Evolutionary conservation across 345 rosid genomes (phyloP), one percentile per base, ranked within the genome.

Genomic region (Camelina laxa): DNA sequence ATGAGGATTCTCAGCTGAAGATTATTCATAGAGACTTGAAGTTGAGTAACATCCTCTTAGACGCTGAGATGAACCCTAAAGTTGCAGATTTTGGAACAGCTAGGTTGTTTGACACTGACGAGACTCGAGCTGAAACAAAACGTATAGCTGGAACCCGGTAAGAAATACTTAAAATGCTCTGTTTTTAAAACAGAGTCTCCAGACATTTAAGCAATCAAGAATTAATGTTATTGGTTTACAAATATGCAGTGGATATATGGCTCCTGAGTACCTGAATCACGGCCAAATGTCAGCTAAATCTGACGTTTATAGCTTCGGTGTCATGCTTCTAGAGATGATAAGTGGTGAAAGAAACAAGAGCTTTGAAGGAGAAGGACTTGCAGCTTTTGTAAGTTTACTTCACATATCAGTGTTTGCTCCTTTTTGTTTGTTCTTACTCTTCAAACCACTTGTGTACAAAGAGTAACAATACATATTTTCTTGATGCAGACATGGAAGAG

Each of bases 271-370:
- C 30, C 57, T 47, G 7, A 72, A 65, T 60, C 70, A 65, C 0
- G 88, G 87, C 4, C 76, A 64, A 10, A 73, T 87, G 68, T 87
- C 88, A 73, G 75, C 73, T 21, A 87, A 80, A 50, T 82, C 79
- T 2, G 83, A 85, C 7, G 82, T 83, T 13, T 85, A 74, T 63
- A 73, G 87, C 87, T 87, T 80, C 2, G 85, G 88, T 6, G 69
- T 85, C 6, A 58, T 87, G 66, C 75, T 84, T 50, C 55, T 74
- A 21, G 78, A 74, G 42, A 74, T 66, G 13, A 66, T 66, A 58
- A 66, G 44, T 38, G 78, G 78, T 30, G 36, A 16, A 57, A 74
- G 54, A 49, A 75, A 75, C 78, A 75, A 39, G 4, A 67, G 4
- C 54, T 48, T 75, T 5, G 55, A 50, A 27, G 58, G 55, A 65